phyloP scores from a whole-genome alignment of 2,329 filamentous ascomycete species.

The Aspergillus melleus region DNA sequence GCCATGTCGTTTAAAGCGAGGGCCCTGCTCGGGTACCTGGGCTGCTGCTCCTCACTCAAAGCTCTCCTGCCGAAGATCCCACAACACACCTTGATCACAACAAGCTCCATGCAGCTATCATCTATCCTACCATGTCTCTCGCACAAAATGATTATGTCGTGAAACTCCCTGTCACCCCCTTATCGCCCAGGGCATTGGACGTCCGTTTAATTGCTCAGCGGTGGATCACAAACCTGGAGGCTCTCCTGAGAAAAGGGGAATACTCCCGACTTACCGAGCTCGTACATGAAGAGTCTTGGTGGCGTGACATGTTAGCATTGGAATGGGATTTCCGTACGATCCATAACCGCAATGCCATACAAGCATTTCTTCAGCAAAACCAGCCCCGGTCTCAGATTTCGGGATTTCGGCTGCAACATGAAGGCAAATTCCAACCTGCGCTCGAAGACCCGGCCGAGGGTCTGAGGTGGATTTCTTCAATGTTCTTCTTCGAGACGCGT shows the following conservation, averaged over 20 bases:
- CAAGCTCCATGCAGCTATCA: neutral
- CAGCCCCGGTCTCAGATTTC: constrained; percentile 29
- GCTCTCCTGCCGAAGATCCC: neutral
- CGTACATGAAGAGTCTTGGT: constrained; percentile 42
- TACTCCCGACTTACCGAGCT: constrained; percentile 22
- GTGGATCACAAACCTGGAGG: constrained; percentile 33
- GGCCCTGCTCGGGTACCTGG: neutral
- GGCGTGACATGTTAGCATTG: constrained; percentile 42
- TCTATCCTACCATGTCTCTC: constrained; percentile 12
- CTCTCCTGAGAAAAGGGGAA: constrained; percentile 20
- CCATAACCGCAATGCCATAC: constrained; percentile 31
- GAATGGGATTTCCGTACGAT: constrained; percentile 43
- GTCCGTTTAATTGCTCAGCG: constrained; percentile 29
- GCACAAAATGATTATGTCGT: constrained; percentile 29
- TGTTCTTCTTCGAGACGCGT: constrained; percentile 43
- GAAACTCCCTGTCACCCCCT: constrained; percentile 29
- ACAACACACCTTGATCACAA: neutral
- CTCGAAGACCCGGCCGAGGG: constrained; percentile 30
- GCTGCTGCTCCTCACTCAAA: neutral
- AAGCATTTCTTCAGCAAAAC: constrained; percentile 29
- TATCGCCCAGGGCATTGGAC: constrained; percentile 18
- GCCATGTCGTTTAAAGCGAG: neutral
- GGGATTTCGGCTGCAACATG: constrained; percentile 32
- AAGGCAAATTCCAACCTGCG: constrained; percentile 32
- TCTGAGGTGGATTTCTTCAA: constrained; percentile 37